Percentiles rank a stretch among this genome's conserved stretches.
Evolutionary conservation across 1,139 yeast species (phyloP).

Genomic region (Taiozyma sp.): DNA sequence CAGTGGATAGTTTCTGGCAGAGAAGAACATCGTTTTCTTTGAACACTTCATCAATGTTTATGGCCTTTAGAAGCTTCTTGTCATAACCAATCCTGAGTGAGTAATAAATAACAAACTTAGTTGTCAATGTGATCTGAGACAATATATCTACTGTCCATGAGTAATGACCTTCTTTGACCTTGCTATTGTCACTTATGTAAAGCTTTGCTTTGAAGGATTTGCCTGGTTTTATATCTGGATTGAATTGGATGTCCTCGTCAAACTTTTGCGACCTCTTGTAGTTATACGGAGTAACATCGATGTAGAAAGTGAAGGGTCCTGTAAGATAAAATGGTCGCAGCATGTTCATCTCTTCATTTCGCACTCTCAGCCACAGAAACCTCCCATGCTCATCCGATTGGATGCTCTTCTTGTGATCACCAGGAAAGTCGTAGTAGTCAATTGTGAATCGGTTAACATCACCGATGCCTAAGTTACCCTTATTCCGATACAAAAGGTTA

Average conservation of each 20-base stretch:
- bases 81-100: conserved; percentile 25
- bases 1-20: conserved; percentile 39
- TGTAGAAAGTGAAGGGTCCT: conserved; percentile 56
- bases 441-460: conserved; percentile 17
- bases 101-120: conserved; percentile 30
- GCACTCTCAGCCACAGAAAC: conserved; percentile 34
- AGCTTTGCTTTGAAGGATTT: conserved; percentile 47
- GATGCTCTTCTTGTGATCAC: not conserved
- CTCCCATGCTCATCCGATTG: conserved; percentile 11
- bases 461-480: conserved; percentile 14
- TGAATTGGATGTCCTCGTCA: conserved; percentile 29
- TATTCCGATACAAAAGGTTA: conserved; percentile 6
- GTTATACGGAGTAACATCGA: conserved; percentile 51
- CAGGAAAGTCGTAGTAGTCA: not conserved
- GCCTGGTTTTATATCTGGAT: conserved; percentile 45
- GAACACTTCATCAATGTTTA: not conserved
- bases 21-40: conserved; percentile 20
- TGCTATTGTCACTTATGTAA: conserved; percentile 36
- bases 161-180: conserved; percentile 30
- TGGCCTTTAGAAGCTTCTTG: conserved; percentile 13
- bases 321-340: conserved; percentile 52
- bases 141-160: conserved; percentile 53
- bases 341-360: conserved; percentile 44
- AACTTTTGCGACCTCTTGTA: conserved; percentile 33
- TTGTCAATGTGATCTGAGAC: conserved; percentile 45